Conservation (phyloP, 257 asterid species). For the Solanum okadae region DNA sequence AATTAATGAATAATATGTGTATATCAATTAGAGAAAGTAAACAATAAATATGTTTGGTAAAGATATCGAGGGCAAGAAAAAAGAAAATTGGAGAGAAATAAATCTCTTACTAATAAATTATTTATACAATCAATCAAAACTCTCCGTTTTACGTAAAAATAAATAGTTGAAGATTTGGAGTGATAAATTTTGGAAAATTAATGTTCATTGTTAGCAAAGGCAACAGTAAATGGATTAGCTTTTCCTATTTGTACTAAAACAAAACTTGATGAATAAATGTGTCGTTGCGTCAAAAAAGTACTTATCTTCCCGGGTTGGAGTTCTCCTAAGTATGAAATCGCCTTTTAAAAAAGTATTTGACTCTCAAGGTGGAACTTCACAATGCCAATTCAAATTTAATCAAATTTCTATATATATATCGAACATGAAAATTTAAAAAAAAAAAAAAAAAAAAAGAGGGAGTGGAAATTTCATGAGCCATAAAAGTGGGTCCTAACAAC, state of each 20-base stretch:
- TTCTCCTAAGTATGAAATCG: no score
- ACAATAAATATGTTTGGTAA: no score
- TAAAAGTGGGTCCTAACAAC: background rate
- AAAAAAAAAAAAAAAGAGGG: no score
- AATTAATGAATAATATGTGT: background rate
- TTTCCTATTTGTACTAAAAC: background rate
- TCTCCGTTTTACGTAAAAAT: no score
- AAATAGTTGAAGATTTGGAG: background rate
- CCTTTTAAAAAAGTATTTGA: rapidly evolving
- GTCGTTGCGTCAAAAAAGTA: no score
- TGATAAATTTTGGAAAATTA: background rate
- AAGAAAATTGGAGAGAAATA: no score
- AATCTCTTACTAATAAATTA: background rate
- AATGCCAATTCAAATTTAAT: no score
- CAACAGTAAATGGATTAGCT: background rate
- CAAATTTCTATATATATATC: no score
- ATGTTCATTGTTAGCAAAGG: background rate
- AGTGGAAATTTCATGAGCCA: background rate
- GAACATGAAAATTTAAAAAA: rapidly evolving
- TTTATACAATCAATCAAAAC: no score
- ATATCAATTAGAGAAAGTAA: no score
- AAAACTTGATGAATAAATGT: background rate
- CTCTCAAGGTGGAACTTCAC: no score
- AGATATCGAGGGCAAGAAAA: no score
- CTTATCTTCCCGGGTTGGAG: rapidly evolving